Evolutionary conservation across 2,329 filamentous ascomycete species (phyloP).

Genomic region (Ceratocystis ficicola): DNA sequence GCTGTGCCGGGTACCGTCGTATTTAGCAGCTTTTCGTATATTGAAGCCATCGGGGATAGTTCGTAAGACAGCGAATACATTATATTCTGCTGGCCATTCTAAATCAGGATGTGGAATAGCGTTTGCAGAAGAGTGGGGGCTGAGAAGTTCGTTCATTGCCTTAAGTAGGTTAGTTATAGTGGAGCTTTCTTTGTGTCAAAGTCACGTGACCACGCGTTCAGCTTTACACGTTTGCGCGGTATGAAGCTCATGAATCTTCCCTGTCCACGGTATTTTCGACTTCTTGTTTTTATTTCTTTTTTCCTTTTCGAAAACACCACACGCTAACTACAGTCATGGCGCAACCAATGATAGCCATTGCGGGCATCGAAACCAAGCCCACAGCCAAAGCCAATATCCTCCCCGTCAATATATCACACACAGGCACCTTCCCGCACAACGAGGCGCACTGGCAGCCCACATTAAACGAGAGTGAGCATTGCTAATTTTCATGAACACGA

Average conservation of each 20-base stretch:
- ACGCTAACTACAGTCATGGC: constrained; percentile 29
- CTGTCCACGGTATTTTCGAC: too few species aligned
- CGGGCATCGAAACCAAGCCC: constrained; percentile 24
- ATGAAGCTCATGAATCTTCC: background rate
- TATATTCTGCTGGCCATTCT: too few species aligned
- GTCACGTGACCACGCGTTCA: constrained; percentile 15
- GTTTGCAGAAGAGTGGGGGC: too few species aligned
- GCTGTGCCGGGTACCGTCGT: too few species aligned
- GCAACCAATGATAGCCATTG: constrained; percentile 34
- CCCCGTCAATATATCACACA: constrained; percentile 68
- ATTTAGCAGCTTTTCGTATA: too few species aligned
- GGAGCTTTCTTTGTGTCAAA: too few species aligned
- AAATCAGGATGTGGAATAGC: too few species aligned
- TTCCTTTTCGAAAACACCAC: background rate
- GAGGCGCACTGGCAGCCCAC: constrained; percentile 53
- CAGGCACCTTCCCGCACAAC: constrained; percentile 54
- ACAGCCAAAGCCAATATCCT: constrained; percentile 57
- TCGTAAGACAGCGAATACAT: too few species aligned
- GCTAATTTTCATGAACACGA: too few species aligned
- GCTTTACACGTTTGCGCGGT: constrained; percentile 5
- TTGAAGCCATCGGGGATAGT: too few species aligned
- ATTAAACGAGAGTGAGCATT: constrained; percentile 31
- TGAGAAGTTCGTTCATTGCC: too few species aligned
- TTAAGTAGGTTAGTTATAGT: too few species aligned
- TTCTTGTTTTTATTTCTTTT: background rate